Evolutionary conservation across 768 basidiomycete species (phyloP).

Genomic region (Nevesoporus exiguus): DNA sequence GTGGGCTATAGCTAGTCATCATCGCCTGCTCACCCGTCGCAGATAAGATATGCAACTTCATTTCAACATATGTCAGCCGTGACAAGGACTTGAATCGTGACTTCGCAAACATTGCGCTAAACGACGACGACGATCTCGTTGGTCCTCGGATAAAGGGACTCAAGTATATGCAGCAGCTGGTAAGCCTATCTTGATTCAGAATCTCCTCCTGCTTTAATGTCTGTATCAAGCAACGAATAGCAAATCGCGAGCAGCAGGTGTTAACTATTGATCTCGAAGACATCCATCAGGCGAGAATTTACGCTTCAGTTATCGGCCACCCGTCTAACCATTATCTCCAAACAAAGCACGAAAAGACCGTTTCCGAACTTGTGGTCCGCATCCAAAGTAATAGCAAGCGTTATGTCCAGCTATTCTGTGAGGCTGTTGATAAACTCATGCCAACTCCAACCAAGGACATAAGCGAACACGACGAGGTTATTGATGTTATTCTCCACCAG

Average conservation of each 20-base stretch:
- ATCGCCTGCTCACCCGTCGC: conserved; percentile 6
- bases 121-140: conserved; percentile 42
- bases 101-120: conserved; percentile 69
- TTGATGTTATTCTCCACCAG: conserved; percentile 95
- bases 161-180: conserved; percentile 85
- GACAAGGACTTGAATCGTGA: conserved; percentile 65
- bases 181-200: conserved; percentile 38
- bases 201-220: conserved; percentile 20
- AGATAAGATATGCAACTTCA: conserved; percentile 71
- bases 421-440: conserved; percentile 87
- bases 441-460: conserved; percentile 88
- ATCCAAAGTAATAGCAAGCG: conserved; percentile 86
- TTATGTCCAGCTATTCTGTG: conserved; percentile 84
- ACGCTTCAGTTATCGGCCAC: conserved; percentile 1
- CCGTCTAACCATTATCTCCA: conserved; percentile 7
- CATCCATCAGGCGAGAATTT: conserved; percentile 57
- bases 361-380: conserved; percentile 70
- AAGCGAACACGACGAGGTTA: conserved; percentile 87
- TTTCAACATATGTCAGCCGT: conserved; percentile 62
- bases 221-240: conserved; percentile 72
- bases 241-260: conserved; percentile 91
- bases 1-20: not conserved
- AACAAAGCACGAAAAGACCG: conserved; percentile 62
- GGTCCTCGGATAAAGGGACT: conserved; percentile 38
- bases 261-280: conserved; percentile 88